Conservation (phyloP, 2,329 filamentous ascomycete species). For the Ophiocordyceps unilateralis region DNA sequence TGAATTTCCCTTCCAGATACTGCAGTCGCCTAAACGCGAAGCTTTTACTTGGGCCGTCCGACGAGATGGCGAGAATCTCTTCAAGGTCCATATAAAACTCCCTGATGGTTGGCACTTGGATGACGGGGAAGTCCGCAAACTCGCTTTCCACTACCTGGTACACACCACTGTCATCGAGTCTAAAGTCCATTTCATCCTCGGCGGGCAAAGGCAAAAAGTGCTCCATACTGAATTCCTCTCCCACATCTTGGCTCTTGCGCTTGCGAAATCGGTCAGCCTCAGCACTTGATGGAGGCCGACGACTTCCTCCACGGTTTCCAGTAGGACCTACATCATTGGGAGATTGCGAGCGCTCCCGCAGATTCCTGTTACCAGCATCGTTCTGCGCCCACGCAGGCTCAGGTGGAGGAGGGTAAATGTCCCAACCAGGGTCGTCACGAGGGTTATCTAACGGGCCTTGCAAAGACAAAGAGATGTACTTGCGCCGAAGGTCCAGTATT, state of each 20-base stretch:
- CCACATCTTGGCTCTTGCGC: constrained; percentile 79
- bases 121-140: constrained; percentile 47
- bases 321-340: not conserved
- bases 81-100: constrained; percentile 96
- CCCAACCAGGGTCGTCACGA: constrained; percentile 67
- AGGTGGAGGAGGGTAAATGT: constrained; percentile 79
- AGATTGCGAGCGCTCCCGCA: constrained; percentile 4
- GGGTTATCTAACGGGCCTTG: constrained; percentile 77
- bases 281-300: not conserved
- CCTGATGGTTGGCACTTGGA: constrained; percentile 76
- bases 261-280: constrained; percentile 28
- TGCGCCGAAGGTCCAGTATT: constrained; percentile 73
- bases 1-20: constrained; percentile 94
- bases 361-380: constrained; percentile 5
- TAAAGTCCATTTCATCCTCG: constrained; percentile 54
- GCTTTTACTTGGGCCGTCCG: constrained; percentile 89
- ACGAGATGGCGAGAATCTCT: constrained; percentile 70
- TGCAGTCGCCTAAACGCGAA: constrained; percentile 90
- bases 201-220: constrained; percentile 61
- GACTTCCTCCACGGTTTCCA: not conserved
- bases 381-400: constrained; percentile 61
- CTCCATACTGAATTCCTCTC: constrained; percentile 75
- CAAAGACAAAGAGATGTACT: constrained; percentile 72
- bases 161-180: constrained; percentile 67
- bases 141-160: constrained; percentile 78